Evolutionary conservation across 257 asterid genomes (phyloP), one percentile per base, ranked within the genome.

Genomic region (Asclepias syriaca): DNA sequence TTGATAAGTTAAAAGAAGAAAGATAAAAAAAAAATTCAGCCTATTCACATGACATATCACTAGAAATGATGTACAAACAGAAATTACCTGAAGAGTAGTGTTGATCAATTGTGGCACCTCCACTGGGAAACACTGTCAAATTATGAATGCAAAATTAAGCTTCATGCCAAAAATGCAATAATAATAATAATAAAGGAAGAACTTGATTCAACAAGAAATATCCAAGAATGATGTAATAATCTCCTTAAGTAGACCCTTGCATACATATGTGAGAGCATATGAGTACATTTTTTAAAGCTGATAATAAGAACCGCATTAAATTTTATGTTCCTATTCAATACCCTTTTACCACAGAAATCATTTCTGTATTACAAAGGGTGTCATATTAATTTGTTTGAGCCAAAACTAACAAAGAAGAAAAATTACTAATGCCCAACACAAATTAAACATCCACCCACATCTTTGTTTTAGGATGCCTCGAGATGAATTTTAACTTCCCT

Each of bases 21-120:
- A 43, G 59, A 65, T 72, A n/a, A 58, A 45, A 2, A 61, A 61
- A 65, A 22, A 58, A 67, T n/a, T 8, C 6, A 24, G 65, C 21
- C 49, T 58, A 8, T 69, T 57, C 21, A n/a, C 12, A 55, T 49
- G 40, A 68, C 24, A 69, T 68, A 27, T n/a, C 14, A 76, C 37
- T 22, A 37, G 59, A 40, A 27, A 72, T 69, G 19, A 74, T 59
- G 68, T 71, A 48, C 40, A 45, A 66, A 71, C 59, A 69, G 72
- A 21, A 67, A 24, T 72, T 79, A 92, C 99, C 96, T 88, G 94
- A 79, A 92, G 78, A 32, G 82, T 84, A 73, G 86, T 83, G 89
- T 89, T 89, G 82, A 92, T 90, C 78, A 95, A 79, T 64, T 78
- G 97, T 13, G 96, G 98, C 74, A 86, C 89, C 73, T 95, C 97